Percentiles rank a stretch among this genome's conserved stretches.
Evolutionary conservation across 441 rosid genomes (phyloP).

Genomic region (Corymbia citriodora): DNA sequence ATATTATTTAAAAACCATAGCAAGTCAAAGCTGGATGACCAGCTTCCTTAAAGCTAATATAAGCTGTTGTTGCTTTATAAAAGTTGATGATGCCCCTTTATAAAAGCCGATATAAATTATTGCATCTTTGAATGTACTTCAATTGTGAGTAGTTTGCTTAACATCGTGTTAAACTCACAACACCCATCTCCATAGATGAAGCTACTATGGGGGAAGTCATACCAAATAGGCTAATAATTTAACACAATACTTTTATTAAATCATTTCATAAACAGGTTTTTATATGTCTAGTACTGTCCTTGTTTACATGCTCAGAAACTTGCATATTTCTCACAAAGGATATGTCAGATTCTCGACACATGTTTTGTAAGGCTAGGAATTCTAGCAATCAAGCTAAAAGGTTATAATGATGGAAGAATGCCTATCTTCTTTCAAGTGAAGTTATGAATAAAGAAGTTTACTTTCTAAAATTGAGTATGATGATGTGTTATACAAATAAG

Average conservation of each 20-base stretch:
- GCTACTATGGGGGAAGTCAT: neutral
- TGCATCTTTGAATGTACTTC: neutral
- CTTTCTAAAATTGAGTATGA: neutral
- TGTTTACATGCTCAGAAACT: neutral
- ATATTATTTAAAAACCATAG: neutral
- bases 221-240: neutral
- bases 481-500: neutral
- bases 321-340: neutral
- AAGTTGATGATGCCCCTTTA: neutral
- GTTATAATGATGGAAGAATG: neutral
- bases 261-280: neutral
- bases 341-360: neutral
- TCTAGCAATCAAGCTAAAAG: neutral
- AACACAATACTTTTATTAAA: neutral
- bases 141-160: neutral
- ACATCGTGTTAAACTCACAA: neutral
- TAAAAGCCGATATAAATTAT: neutral
- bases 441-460: neutral
- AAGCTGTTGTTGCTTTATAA: neutral
- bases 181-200: neutral
- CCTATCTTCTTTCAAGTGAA: neutral
- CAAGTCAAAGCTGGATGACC: neutral
- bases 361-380: neutral
- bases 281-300: neutral
- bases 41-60: neutral